phyloP scores from a whole-genome alignment of 345 rosid species.

The Camelina laxa region DNA sequence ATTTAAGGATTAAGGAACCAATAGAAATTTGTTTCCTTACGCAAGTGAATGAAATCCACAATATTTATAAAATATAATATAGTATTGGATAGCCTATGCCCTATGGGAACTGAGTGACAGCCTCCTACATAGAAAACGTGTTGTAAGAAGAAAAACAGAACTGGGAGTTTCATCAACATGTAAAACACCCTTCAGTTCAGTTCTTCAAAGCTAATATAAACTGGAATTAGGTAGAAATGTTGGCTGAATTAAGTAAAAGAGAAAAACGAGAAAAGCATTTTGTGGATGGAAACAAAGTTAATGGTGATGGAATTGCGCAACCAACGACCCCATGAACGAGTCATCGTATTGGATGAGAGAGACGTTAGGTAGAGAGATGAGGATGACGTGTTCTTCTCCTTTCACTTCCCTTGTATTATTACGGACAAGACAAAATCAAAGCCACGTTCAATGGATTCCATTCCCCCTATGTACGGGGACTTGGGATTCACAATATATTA shows the following conservation, averaged over 20 bases:
- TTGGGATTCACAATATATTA: constrained; percentile 2
- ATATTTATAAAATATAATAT: background rate
- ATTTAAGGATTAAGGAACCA: constrained; percentile 11
- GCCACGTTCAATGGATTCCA: constrained; percentile 34
- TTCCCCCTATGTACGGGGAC: constrained; percentile 19
- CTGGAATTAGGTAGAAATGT: background rate
- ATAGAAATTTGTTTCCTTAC: background rate
- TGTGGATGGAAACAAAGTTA: constrained; percentile 31
- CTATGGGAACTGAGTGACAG: background rate
- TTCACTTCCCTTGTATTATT: background rate
- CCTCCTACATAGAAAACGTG: constrained; percentile 5
- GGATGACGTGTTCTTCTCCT: constrained; percentile 12
- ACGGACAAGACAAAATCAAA: constrained; percentile 5
- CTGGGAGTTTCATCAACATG: constrained; percentile 12
- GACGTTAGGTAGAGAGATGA: constrained; percentile 34
- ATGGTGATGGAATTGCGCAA: constrained; percentile 34
- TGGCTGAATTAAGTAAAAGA: constrained; percentile 3
- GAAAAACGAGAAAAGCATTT: background rate
- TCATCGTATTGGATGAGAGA: constrained; percentile 31
- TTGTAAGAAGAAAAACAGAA: too few species aligned
- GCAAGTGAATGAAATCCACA: constrained; percentile 16
- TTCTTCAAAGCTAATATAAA: background rate
- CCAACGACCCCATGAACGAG: constrained; percentile 35
- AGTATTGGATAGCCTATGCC: constrained; percentile 16
- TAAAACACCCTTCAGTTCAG: background rate